Percentiles rank a stretch among this genome's conserved stretches.
Conservation (phyloP, 345 rosid species). For the Populus euphratica region DNA sequence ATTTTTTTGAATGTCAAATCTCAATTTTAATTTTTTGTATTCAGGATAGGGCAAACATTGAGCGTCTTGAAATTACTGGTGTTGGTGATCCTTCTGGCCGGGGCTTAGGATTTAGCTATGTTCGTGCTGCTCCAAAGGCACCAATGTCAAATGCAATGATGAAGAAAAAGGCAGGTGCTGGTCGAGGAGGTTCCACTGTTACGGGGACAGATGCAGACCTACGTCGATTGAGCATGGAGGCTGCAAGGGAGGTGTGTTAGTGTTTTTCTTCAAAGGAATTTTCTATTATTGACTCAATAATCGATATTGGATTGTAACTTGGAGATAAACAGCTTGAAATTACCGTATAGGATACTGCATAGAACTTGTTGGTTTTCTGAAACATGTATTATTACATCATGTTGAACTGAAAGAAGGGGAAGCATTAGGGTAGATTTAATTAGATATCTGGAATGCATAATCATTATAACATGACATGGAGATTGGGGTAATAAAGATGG, state of each 20-base stretch:
- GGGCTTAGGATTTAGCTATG: constrained; percentile 96
- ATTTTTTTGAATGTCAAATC: background rate
- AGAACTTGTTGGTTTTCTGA: background rate
- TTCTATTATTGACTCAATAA: background rate
- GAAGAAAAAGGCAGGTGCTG: constrained; percentile 81
- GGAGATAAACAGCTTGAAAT: background rate
- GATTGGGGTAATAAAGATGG: background rate
- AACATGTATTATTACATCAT: background rate
- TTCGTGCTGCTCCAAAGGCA: constrained; percentile 83
- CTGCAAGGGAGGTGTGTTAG: constrained; percentile 82
- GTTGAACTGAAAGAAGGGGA: background rate
- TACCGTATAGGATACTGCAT: background rate
- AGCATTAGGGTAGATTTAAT: background rate
- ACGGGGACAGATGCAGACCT: constrained; percentile 99
- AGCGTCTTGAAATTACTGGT: constrained; percentile 97
- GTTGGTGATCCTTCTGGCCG: constrained; percentile 99
- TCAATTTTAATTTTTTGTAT: background rate
- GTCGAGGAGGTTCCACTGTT: constrained; percentile 84
- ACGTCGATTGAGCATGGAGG: constrained; percentile 98
- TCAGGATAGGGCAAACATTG: constrained; percentile 94
- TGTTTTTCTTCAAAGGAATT: background rate
- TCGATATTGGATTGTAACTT: background rate
- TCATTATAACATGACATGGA: background rate
- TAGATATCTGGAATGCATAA: background rate
- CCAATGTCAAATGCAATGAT: constrained; percentile 67